A percentile compares a stretch with the other conserved stretches of the same genome.
Evolutionary conservation across 1,139 yeast species (phyloP).

Genomic region (Lodderomyces theae): DNA sequence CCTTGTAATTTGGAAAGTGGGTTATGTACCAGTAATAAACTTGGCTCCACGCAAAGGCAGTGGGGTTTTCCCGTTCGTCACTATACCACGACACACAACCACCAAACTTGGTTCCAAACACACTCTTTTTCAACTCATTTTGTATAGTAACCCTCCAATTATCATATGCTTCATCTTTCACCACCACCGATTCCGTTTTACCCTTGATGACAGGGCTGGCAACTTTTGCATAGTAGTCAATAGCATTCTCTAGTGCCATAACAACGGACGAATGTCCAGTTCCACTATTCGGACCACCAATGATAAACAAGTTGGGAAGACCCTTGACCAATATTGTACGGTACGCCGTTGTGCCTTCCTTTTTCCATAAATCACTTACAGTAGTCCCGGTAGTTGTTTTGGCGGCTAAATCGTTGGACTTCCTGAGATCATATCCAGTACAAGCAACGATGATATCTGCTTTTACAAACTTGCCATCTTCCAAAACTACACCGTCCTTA

Average conservation of each 20-base stretch:
- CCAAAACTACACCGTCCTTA: conserved; percentile 30
- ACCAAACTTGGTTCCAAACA: conserved; percentile 41
- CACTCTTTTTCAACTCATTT: conserved; percentile 25
- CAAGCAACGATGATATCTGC: conserved; percentile 47
- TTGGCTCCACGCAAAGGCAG: conserved; percentile 44
- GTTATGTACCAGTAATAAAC: conserved; percentile 30
- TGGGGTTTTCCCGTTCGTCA: conserved; percentile 26
- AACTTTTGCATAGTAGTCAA: conserved; percentile 25
- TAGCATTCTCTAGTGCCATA: conserved; percentile 39
- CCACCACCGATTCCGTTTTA: conserved; percentile 27
- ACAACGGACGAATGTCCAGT: conserved; percentile 47
- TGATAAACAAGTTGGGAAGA: conserved; percentile 35
- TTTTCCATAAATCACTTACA: conserved; percentile 24
- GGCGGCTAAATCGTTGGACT: conserved; percentile 23
- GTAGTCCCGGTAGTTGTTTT: conserved; percentile 29
- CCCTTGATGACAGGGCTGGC: conserved; percentile 33
- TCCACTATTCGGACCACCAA: conserved; percentile 45
- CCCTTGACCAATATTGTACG: conserved; percentile 34
- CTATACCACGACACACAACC: conserved; percentile 47
- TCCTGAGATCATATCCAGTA: conserved; percentile 36
- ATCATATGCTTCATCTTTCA: conserved; percentile 33
- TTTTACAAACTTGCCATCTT: conserved; percentile 26
- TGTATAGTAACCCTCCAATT: conserved; percentile 36
- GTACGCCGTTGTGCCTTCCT: conserved; percentile 37
- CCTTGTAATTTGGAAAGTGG: conserved; percentile 28